Percentiles rank a stretch among this genome's conserved stretches.
Conservation (phyloP, 139 green algal genomes). For the Picochlorum sp. region DNA sequence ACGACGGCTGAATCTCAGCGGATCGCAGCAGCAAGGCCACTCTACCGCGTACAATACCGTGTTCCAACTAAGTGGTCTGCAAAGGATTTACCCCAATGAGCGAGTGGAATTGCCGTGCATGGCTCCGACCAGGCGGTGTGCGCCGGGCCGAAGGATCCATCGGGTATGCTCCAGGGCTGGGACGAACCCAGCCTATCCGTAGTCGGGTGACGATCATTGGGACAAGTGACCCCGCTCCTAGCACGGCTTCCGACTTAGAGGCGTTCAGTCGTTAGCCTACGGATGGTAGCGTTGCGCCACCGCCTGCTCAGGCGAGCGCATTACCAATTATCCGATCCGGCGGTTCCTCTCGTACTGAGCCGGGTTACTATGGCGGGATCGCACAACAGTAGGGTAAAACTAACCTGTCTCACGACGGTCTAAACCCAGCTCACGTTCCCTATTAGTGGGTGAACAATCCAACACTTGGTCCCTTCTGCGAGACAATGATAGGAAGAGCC, state of each 20-base stretch:
- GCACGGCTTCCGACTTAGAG: slow-evolving; percentile 71
- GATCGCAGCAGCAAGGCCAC: slow-evolving; percentile 63
- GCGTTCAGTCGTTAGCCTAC: slow-evolving; percentile 77
- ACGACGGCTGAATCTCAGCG: no score
- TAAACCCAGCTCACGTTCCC: slow-evolving; percentile 78
- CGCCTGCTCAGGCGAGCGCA: slow-evolving; percentile 68
- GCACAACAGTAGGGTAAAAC: slow-evolving; percentile 73
- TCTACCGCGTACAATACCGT: slow-evolving; percentile 79
- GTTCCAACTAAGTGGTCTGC: slow-evolving; percentile 77
- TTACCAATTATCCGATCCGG: slow-evolving; percentile 76
- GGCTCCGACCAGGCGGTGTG: slow-evolving; percentile 30
- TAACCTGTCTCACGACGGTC: slow-evolving; percentile 44
- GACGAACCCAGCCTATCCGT: slow-evolving; percentile 55
- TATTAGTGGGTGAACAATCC: slow-evolving; percentile 74
- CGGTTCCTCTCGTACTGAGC: slow-evolving; percentile 90
- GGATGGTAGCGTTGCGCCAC: slow-evolving; percentile 77
- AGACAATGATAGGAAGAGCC: slow-evolving; percentile 37
- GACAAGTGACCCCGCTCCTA: slow-evolving; percentile 54
- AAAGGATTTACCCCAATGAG: slow-evolving; percentile 74
- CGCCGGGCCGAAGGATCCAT: slow-evolving; percentile 31
- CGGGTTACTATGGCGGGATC: slow-evolving; percentile 75
- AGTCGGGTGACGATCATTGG: slow-evolving; percentile 62
- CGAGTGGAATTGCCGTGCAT: slow-evolving; percentile 58
- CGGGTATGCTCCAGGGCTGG: slow-evolving; percentile 55
- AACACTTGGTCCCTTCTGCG: slow-evolving; percentile 62